Base-by-base conservation (phyloP, 2,329 filamentous ascomycete genomes). In the Dryadomyces quercus-mongolicae region DNA sequence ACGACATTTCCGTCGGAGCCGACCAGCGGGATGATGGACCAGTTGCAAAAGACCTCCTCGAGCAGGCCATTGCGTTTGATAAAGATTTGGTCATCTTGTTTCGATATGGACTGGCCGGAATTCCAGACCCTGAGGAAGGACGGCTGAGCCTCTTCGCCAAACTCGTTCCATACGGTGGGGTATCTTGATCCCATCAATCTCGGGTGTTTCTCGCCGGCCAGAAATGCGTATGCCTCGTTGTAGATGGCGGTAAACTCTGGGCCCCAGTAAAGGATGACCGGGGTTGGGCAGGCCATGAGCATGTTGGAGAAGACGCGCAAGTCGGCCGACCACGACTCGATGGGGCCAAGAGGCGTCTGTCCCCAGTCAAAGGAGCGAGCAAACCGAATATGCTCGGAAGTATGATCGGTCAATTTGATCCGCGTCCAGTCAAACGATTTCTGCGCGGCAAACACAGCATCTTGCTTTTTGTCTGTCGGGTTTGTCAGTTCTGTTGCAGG, bases 1-100 rank as follows among this genome's bases (percentile, higher is more conserved):
- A 86, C 80, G 8, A 91, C 85, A 13, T 79, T 79, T 2, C 88
- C 88, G 56, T 90, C 84, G 43, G 77, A 74, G 3, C 86, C 87
- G 1, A 92, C 78, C 58, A 92, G 74, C 0, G 88, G 88, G 25
- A 92, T 84, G 45, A 92, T 82, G 1, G 82, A 86, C 86, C 86
- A 92, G 13, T 84, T 87, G 65, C 92, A 92, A 64, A 87, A 92
- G 0, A 85, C 82, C 64, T 93, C 88, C 66, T 94, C 86, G 1
- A 88, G 68, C 57, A 79, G 88, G 1, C 82, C 80, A 58, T 81
- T 79, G 8, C 88, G 79, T 49, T 77, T 73, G 36, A 93, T 76
- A 62, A 90, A 89, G 1, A 92, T 71, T 55, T 81, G 81, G 58
- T 92, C 86, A 61, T 93, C 88, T 59, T 91, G 83, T 66, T 90